Evolutionary conservation across 495 filamentous ascomycete species (phyloP).

Genomic region (Choiromyces venosus): DNA sequence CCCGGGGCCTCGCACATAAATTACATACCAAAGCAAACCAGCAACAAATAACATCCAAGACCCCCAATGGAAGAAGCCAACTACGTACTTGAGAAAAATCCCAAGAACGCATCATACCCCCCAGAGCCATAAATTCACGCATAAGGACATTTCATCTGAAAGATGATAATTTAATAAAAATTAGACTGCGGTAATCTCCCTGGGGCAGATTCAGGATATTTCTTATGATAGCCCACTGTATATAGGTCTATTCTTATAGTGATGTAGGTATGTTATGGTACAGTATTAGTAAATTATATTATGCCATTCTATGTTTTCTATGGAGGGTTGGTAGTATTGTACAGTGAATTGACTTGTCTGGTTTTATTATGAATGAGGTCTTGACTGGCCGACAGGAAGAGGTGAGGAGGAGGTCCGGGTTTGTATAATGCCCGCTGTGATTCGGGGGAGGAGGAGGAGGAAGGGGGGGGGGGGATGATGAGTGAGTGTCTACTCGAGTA

Average conservation of each 20-base stretch:
- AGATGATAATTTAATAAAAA: too few relatives aligned
- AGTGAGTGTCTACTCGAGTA: too few relatives aligned
- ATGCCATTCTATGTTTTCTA: neutral
- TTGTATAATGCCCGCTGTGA: too few relatives aligned
- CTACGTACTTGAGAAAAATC: neutral
- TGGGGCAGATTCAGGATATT: neutral
- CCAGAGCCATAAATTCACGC: neutral
- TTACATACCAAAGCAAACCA: neutral
- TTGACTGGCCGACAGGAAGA: too few relatives aligned
- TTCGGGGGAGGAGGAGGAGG: too few relatives aligned
- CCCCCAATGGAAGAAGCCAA: neutral
- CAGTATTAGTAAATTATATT: neutral
- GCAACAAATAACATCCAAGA: neutral
- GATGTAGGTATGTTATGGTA: neutral
- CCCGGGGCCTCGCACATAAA: neutral
- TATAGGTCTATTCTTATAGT: neutral
- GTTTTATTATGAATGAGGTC: too few relatives aligned
- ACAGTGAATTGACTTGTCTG: too few relatives aligned
- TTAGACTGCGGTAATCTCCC: too few relatives aligned
- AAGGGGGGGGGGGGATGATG: too few relatives aligned
- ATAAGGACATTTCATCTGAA: neutral
- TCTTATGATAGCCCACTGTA: neutral
- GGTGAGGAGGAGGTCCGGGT: too few relatives aligned
- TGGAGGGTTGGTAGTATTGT: neutral
- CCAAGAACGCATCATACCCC: neutral